Percentiles rank a stretch among this genome's conserved stretches.
phyloP scores from a whole-genome alignment of 345 rosid genomes.

The Ricinus communis region DNA sequence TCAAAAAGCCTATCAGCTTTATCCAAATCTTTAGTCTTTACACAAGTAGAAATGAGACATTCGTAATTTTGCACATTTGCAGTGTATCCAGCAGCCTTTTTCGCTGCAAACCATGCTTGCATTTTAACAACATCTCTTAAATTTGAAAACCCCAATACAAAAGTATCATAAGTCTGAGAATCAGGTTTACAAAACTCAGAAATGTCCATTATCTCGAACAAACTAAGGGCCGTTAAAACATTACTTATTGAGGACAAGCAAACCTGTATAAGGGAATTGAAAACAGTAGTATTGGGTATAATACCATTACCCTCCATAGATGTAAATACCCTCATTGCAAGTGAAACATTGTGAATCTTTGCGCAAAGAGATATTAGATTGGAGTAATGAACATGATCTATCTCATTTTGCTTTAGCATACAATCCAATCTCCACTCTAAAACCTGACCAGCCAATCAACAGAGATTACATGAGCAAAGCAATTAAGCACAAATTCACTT shows the following conservation, averaged over 20 bases:
- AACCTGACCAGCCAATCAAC: constrained; percentile 37
- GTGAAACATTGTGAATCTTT: constrained; percentile 31
- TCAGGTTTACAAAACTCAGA: constrained; percentile 28
- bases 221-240: constrained; percentile 31
- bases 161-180: constrained; percentile 36
- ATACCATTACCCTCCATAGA: constrained; percentile 42
- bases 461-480: background rate
- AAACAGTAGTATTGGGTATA: constrained; percentile 28
- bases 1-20: constrained; percentile 26
- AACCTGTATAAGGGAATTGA: constrained; percentile 36
- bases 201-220: constrained; percentile 42
- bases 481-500: background rate
- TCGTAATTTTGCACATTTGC: constrained; percentile 31
- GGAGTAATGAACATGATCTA: constrained; percentile 21
- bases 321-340: constrained; percentile 36
- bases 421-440: constrained; percentile 45
- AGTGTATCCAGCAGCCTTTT: constrained; percentile 34
- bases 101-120: constrained; percentile 35
- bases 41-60: constrained; percentile 30
- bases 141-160: constrained; percentile 32
- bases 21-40: constrained; percentile 28
- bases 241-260: constrained; percentile 25
- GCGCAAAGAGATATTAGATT: constrained; percentile 38
- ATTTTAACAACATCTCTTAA: constrained; percentile 29
- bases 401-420: constrained; percentile 28